Base-by-base conservation (phyloP, 768 basidiomycete genomes). In the Gymnopilus junonius region DNA sequence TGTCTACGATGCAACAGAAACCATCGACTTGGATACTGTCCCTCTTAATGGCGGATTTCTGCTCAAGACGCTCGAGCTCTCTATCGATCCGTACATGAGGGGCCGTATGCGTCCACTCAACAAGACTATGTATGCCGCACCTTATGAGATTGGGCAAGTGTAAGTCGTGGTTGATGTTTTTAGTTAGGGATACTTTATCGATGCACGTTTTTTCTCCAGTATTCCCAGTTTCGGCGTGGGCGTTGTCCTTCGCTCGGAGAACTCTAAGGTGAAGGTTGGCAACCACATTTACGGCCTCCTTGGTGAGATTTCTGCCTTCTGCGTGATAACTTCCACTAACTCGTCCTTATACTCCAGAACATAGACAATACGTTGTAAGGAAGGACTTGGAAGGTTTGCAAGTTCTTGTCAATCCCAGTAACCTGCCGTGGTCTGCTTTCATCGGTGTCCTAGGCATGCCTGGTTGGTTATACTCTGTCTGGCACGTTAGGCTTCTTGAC, bases 381-480 rank as follows among this genome's bases (percentile, higher is more conserved):
- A 66, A 67, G 11, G 64, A 71, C 45, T 55, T 75, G 8, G 45
- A 58, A 1, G 60, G 62, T 8, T 65, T 74, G 53, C 45, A 48
- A 2, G 62, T 80, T 8, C 60, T 85, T 39, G 61, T 80, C 39
- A 83, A 85, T 65, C 71, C 78, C 58, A 67, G 79, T 32, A 75
- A 78, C 7, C 69, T 87, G 4, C 83, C 85, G 0, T 86, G 82
- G 83, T 76, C 79, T 0, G 73, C 73, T 0, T 85, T 80, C 65
- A 68, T 85, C 31, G 85, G 87, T 17, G 80, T 81, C 1, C 75
- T 79, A 6, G 86, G 87, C 14, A 86, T 86, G 83, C 79, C 85
- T 74, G 79, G 82, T 82, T 72, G 53, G 80, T 29, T 10, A n/a
- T 4, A 10, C 29, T 11, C 23, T 0, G 5, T 23, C n/a, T 4